phyloP scores from a whole-genome alignment of 495 filamentous ascomycete genomes.

The Cryomyces minteri region DNA sequence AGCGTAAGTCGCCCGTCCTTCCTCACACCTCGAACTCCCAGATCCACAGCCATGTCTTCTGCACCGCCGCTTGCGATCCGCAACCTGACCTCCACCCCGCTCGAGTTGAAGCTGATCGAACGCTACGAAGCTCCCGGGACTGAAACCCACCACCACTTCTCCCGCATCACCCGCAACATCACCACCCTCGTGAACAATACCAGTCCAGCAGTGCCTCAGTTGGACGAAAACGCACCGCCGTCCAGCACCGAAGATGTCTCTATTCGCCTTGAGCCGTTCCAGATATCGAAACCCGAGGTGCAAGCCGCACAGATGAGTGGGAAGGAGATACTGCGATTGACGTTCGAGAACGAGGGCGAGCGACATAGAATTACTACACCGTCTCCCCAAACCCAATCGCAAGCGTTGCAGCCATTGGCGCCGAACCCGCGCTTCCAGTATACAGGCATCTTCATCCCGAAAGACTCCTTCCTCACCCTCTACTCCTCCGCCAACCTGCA shows the following conservation, averaged over 20 bases:
- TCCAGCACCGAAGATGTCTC: slow-evolving; percentile 36
- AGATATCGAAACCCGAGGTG: slow-evolving; percentile 34
- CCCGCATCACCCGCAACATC: slow-evolving; percentile 22
- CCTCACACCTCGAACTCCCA: no score
- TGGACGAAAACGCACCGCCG: slow-evolving; percentile 31
- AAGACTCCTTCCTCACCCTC: slow-evolving; percentile 49
- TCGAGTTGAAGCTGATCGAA: slow-evolving; percentile 59
- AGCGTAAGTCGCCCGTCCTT: no score
- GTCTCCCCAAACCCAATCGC: slow-evolving; percentile 33
- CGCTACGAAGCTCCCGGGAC: slow-evolving; percentile 36
- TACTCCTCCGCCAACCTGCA: slow-evolving; percentile 52
- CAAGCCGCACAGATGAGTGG: slow-evolving; percentile 24
- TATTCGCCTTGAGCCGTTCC: slow-evolving; percentile 39
- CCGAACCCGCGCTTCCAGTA: slow-evolving; percentile 41
- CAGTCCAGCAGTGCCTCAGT: slow-evolving; percentile 16
- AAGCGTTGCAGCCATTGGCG: slow-evolving; percentile 32
- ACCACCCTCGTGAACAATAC: slow-evolving; percentile 11
- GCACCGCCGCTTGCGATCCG: slow-evolving; percentile 46
- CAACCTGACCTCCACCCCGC: slow-evolving; percentile 59
- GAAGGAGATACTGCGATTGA: slow-evolving; percentile 39
- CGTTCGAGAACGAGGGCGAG: slow-evolving; percentile 41
- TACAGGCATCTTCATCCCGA: slow-evolving; percentile 52
- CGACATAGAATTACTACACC: slow-evolving; percentile 43
- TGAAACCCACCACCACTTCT: slow-evolving; percentile 22
- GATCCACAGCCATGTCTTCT: no score